phyloP scores from a whole-genome alignment of 2,329 filamentous ascomycete species.

The Fonsecaea nubica region DNA sequence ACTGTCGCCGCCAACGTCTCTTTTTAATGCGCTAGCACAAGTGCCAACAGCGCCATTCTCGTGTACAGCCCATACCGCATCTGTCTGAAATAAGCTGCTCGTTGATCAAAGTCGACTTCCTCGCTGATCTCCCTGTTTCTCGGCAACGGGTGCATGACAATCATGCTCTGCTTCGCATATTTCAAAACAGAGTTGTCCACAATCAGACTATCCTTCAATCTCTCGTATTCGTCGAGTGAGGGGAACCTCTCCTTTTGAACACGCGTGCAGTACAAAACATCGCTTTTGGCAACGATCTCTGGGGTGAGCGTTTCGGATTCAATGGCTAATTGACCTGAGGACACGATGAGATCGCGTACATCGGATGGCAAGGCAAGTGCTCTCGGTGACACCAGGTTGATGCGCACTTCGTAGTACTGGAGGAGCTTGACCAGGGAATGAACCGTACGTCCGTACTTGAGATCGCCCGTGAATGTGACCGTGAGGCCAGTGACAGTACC shows the following conservation, averaged over 20 bases:
- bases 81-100: conserved; percentile 98
- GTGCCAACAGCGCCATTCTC: conserved; percentile 93
- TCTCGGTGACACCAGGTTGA: conserved; percentile 88
- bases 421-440: conserved; percentile 95
- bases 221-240: conserved; percentile 79
- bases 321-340: conserved; percentile 75
- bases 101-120: conserved; percentile 96
- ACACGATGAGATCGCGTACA: conserved; percentile 73
- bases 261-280: conserved; percentile 95
- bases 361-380: conserved; percentile 76
- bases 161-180: conserved; percentile 88
- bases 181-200: conserved; percentile 90
- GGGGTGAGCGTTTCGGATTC: conserved; percentile 82
- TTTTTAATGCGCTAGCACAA: conserved; percentile 73
- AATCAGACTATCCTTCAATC: conserved; percentile 84
- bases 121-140: conserved; percentile 91
- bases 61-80: conserved; percentile 97
- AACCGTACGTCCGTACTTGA: conserved; percentile 90
- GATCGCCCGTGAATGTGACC: conserved; percentile 93
- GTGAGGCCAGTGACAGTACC: conserved; percentile 94
- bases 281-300: conserved; percentile 82
- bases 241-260: conserved; percentile 96
- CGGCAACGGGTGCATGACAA: conserved; percentile 94
- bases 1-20: not conserved
- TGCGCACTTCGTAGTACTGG: conserved; percentile 90